Conservation (phyloP, 208 protist genomes). For the Acanthamoeba triangularis region DNA sequence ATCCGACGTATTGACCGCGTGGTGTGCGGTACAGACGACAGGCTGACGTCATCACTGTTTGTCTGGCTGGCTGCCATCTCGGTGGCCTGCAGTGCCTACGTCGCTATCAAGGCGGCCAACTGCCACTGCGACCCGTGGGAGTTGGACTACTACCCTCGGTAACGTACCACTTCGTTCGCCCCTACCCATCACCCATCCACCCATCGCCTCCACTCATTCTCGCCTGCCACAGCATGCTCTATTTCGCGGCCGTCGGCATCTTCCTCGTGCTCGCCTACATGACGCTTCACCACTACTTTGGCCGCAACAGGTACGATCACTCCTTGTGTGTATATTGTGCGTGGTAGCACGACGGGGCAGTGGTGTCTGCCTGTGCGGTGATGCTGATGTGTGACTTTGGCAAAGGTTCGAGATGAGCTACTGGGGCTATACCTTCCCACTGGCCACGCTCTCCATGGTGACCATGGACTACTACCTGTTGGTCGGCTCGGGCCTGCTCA, state of each 20-base stretch:
- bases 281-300: slow-evolving; percentile 30
- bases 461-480: slow-evolving; percentile 35
- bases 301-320: neutral
- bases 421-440: slow-evolving; percentile 64
- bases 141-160: slow-evolving; percentile 35
- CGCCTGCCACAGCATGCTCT: neutral
- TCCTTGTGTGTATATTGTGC: neutral
- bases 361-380: neutral
- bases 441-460: slow-evolving; percentile 12
- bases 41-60: slow-evolving; percentile 45
- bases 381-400: neutral
- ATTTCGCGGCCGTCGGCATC: slow-evolving; percentile 1
- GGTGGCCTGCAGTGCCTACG: slow-evolving; percentile 21
- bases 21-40: neutral
- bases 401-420: slow-evolving; percentile 66
- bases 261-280: slow-evolving; percentile 22
- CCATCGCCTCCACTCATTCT: neutral
- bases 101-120: neutral
- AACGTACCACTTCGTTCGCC: neutral
- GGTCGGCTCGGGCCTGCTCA: neutral
- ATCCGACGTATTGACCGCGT: too few species aligned
- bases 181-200: neutral
- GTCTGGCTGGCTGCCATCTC: slow-evolving; percentile 54
- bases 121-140: slow-evolving; percentile 50
- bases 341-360: too few species aligned